Conservation (phyloP, 2,329 filamentous ascomycete species). For the Cercospora sojina region DNA sequence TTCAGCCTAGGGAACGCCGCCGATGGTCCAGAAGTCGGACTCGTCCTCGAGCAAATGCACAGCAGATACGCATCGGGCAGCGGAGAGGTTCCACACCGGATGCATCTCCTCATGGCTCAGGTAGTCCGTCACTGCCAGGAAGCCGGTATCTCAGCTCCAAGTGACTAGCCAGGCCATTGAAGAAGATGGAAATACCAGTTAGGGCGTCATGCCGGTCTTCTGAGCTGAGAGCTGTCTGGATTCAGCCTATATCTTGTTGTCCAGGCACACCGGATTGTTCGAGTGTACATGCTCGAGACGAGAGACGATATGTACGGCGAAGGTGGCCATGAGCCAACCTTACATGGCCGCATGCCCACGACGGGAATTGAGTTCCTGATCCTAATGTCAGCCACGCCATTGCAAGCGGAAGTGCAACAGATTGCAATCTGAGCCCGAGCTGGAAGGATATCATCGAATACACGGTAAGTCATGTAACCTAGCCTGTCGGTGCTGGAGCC, state of each 20-base stretch:
- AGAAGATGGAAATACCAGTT: not conserved
- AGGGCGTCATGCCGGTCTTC: not conserved
- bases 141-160: not conserved
- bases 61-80: not conserved
- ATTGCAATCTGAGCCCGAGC: not conserved
- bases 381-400: not conserved
- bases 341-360: not conserved
- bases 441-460: not conserved
- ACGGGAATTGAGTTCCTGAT: not conserved
- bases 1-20: not conserved
- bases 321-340: not conserved
- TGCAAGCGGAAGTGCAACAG: not conserved
- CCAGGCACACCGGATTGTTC: not conserved
- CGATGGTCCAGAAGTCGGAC: not conserved
- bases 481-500: not conserved
- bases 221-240: not conserved
- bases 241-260: not conserved
- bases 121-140: not conserved
- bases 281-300: not conserved
- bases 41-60: not conserved
- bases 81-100: not conserved
- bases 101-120: not conserved
- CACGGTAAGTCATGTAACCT: not conserved
- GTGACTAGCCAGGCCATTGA: not conserved
- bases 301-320: not conserved